Percentiles rank a stretch among this genome's conserved stretches.
These are phyloP conservation scores for Russula sp. DNA, from an alignment of 768 basidiomycete species.

Conservation along the genomic window DNA sequence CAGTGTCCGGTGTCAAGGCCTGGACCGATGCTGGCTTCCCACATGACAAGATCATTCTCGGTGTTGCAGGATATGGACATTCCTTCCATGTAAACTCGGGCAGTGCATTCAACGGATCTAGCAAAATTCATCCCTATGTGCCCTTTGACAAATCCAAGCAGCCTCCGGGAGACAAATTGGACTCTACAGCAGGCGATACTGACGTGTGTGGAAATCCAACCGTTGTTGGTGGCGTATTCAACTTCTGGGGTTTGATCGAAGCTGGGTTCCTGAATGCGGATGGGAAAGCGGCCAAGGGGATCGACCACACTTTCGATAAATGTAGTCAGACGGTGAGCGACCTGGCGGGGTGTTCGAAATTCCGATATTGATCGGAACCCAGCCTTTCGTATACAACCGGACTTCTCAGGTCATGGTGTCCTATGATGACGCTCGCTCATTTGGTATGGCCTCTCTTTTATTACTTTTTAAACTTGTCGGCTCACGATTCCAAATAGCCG, in stretches of 20 bases:
- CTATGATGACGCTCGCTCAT: slow-evolving; percentile 30
- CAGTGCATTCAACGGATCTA: slow-evolving; percentile 30
- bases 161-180: slow-evolving; percentile 39
- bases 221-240: slow-evolving; percentile 46
- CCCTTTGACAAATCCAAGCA: slow-evolving; percentile 19
- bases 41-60: slow-evolving; percentile 67
- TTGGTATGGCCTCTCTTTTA: slow-evolving; percentile 20
- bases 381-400: slow-evolving; percentile 31
- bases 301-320: slow-evolving; percentile 37
- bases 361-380: not conserved
- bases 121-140: slow-evolving; percentile 5
- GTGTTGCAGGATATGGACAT: slow-evolving; percentile 80
- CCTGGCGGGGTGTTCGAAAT: not conserved
- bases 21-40: slow-evolving; percentile 84
- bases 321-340: slow-evolving; percentile 30
- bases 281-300: slow-evolving; percentile 38
- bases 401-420: slow-evolving; percentile 29
- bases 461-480: not conserved
- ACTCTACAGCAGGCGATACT: slow-evolving; percentile 33
- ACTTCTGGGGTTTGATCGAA: slow-evolving; percentile 51
- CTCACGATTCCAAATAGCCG: slow-evolving; percentile 26
- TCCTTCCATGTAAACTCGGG: slow-evolving; percentile 41
- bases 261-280: slow-evolving; percentile 43
- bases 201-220: slow-evolving; percentile 51
- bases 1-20: slow-evolving; percentile 59